Evolutionary conservation across 768 basidiomycete genomes (phyloP).

Genomic region (Lactifluus piperatus): DNA sequence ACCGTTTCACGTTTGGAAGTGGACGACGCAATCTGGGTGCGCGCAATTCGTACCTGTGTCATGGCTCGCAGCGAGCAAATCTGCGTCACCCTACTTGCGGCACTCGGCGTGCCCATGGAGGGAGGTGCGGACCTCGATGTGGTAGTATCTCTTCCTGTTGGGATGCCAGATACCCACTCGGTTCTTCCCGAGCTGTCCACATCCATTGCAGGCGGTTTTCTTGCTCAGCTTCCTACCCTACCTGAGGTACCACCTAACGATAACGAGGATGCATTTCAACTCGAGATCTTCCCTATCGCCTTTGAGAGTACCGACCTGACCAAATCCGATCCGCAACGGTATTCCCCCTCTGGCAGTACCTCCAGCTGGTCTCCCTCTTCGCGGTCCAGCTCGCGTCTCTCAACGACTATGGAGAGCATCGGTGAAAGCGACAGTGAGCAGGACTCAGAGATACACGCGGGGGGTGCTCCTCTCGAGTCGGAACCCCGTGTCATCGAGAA

Average conservation of each 20-base stretch:
- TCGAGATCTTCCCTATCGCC: constrained; percentile 16
- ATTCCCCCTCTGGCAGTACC: constrained; percentile 12
- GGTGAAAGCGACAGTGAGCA: constrained; percentile 15
- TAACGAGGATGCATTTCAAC: constrained; percentile 16
- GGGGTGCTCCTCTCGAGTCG: neutral
- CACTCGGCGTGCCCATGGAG: constrained; percentile 21
- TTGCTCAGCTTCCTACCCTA: constrained; percentile 11
- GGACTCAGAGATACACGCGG: neutral
- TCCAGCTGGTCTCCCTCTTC: constrained; percentile 17
- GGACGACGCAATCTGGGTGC: constrained; percentile 16
- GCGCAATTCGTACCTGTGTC: constrained; percentile 16
- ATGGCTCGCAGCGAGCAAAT: constrained; percentile 21
- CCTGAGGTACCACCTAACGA: constrained; percentile 2
- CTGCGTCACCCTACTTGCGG: constrained; percentile 17
- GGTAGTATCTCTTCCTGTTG: constrained; percentile 9
- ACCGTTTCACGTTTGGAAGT: constrained; percentile 12
- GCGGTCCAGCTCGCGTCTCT: constrained; percentile 14
- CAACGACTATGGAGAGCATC: constrained; percentile 20
- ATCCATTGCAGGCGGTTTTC: neutral
- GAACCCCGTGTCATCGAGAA: neutral
- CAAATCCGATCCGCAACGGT: neutral
- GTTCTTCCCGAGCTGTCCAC: constrained; percentile 11
- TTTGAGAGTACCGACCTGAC: neutral
- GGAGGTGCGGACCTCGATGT: constrained; percentile 15
- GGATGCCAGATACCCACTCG: constrained; percentile 1